Evolutionary conservation across 108 stramenopile genomes (phyloP).

Genomic region (Fragilaria radians): DNA sequence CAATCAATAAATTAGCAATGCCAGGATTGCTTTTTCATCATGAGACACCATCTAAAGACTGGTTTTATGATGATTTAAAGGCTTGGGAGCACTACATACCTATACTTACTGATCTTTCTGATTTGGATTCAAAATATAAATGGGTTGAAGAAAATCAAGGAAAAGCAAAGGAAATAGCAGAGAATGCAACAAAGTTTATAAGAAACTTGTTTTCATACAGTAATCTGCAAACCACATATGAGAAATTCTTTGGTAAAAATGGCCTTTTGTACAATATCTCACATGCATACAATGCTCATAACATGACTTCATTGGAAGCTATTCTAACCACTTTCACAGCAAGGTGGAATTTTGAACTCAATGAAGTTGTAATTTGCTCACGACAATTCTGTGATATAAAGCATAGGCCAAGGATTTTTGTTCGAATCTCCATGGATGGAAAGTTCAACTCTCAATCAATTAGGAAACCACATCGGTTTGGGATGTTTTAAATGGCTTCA

Average conservation of each 20-base stretch:
- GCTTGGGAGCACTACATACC: slow-evolving; percentile 44
- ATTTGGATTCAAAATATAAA: slow-evolving; percentile 9
- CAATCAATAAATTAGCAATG: slow-evolving; percentile 23
- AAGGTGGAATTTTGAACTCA: too few relatives aligned
- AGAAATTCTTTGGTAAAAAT: not conserved
- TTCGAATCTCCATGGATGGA: too few relatives aligned
- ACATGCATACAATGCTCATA: too few relatives aligned
- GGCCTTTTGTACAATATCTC: too few relatives aligned
- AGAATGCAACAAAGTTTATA: slow-evolving; percentile 11
- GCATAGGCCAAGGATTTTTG: too few relatives aligned
- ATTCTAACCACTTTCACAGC: too few relatives aligned
- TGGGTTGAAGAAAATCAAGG: slow-evolving; percentile 21
- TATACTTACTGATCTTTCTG: slow-evolving; percentile 9
- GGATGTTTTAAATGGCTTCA: too few relatives aligned
- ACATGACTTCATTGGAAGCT: too few relatives aligned
- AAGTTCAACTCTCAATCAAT: too few relatives aligned
- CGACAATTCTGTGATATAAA: too few relatives aligned
- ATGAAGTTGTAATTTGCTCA: too few relatives aligned
- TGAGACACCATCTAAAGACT: slow-evolving; percentile 19
- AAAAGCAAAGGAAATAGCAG: slow-evolving; percentile 14
- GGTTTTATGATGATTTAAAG: slow-evolving; percentile 22
- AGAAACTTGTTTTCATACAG: not conserved
- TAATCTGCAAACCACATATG: not conserved
- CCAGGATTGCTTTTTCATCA: slow-evolving; percentile 17
- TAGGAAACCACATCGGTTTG: too few relatives aligned